phyloP scores from a whole-genome alignment of 2,329 filamentous ascomycete species.

The Blumeriella jaapii region DNA sequence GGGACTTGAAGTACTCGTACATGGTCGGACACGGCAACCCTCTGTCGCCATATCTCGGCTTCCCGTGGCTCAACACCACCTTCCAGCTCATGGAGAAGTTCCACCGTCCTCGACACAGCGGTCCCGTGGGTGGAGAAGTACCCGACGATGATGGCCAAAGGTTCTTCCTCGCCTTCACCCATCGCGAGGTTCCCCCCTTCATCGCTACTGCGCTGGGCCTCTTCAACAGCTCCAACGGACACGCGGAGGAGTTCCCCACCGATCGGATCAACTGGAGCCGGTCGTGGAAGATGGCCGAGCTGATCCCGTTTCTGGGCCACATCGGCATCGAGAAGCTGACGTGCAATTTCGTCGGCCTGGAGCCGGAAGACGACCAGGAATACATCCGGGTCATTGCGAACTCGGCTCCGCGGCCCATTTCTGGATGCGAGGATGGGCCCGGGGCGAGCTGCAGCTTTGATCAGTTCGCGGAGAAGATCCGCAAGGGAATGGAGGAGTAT shows the following conservation, averaged over 20 bases:
- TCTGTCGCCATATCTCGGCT: slow-evolving; percentile 45
- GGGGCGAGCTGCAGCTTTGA: slow-evolving; percentile 37
- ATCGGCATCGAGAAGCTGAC: slow-evolving; percentile 54
- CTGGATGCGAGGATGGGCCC: slow-evolving; percentile 37
- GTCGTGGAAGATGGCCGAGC: slow-evolving; percentile 49
- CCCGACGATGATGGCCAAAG: slow-evolving; percentile 35
- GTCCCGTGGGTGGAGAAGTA: slow-evolving; percentile 6
- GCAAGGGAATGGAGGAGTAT: slow-evolving; percentile 29
- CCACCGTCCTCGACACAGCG: slow-evolving; percentile 12
- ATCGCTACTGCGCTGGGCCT: slow-evolving; percentile 56
- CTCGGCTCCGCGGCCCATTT: slow-evolving; percentile 36
- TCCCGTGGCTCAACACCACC: slow-evolving; percentile 56
- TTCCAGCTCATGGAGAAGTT: slow-evolving; percentile 34
- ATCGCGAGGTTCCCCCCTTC: slow-evolving; percentile 56
- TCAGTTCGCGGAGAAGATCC: slow-evolving; percentile 33
- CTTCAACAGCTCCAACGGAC: slow-evolving; percentile 53
- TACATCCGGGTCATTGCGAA: slow-evolving; percentile 42
- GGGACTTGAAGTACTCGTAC: slow-evolving; percentile 52
- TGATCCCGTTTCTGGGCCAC: slow-evolving; percentile 55
- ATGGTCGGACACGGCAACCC: slow-evolving; percentile 53
- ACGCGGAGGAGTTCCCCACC: slow-evolving; percentile 54
- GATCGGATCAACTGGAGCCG: slow-evolving; percentile 50
- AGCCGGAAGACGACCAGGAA: slow-evolving; percentile 36
- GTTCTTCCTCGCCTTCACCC: slow-evolving; percentile 57
- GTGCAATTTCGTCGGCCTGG: slow-evolving; percentile 43